Evolutionary conservation across 169 alveolate genomes (phyloP).

Genomic region (Plasmodium gaboni): DNA sequence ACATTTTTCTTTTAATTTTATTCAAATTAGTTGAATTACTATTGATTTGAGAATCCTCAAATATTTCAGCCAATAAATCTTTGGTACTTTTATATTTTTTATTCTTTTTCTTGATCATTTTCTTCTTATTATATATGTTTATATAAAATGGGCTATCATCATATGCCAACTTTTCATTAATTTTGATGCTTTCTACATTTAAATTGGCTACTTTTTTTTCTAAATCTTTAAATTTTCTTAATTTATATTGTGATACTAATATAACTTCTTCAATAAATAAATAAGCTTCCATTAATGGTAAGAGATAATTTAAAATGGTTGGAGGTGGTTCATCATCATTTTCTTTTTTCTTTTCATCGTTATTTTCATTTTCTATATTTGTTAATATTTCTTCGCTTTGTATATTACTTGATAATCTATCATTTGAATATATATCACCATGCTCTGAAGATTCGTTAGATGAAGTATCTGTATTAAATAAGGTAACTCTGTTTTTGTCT

Average conservation of each 20-base stretch:
- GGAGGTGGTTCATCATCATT: slow-evolving; percentile 73
- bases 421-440: not conserved
- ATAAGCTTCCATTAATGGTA: slow-evolving; percentile 74
- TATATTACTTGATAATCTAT: not conserved
- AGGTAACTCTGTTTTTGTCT: slow-evolving; percentile 4
- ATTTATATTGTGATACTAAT: slow-evolving; percentile 56
- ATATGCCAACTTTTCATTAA: slow-evolving; percentile 58
- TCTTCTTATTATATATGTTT: slow-evolving; percentile 51
- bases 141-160: slow-evolving; percentile 74
- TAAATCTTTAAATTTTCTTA: slow-evolving; percentile 66
- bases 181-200: slow-evolving; percentile 60
- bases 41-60: not conserved
- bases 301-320: slow-evolving; percentile 52
- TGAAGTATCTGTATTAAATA: slow-evolving; percentile 28
- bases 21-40: slow-evolving; percentile 4
- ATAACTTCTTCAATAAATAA: slow-evolving; percentile 74
- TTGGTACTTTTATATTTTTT: not conserved
- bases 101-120: not conserved
- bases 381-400: not conserved
- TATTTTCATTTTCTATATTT: not conserved
- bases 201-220: slow-evolving; percentile 66
- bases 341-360: slow-evolving; percentile 59
- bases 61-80: not conserved
- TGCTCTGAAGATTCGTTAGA: slow-evolving; percentile 16
- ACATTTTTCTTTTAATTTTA: slow-evolving; percentile 36